Percentiles rank a stretch among this genome's conserved stretches.
Evolutionary conservation across 805 yeast genomes (phyloP).

Genomic region (Isabelozyma pseudorhagii): DNA sequence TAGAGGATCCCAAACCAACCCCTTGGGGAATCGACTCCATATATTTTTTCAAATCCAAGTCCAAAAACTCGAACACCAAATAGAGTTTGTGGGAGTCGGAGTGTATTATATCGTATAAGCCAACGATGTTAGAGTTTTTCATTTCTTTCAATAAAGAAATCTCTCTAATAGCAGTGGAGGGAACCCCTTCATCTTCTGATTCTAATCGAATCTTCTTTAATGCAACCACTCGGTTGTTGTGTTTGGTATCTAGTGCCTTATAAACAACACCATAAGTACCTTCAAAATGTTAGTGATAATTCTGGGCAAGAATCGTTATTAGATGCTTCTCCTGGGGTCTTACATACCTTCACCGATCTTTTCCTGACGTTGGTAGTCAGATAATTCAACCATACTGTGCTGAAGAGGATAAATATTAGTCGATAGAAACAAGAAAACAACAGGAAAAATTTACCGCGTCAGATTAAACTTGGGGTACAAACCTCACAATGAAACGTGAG

Average conservation of each 20-base stretch:
- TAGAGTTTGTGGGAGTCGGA: constrained; percentile 90
- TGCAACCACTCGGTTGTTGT: constrained; percentile 93
- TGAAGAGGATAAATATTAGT: neutral
- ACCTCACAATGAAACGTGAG: neutral
- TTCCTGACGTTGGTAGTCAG: constrained; percentile 90
- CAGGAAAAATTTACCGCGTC: neutral
- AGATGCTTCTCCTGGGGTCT: neutral
- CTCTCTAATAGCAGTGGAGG: constrained; percentile 96
- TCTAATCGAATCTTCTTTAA: constrained; percentile 92
- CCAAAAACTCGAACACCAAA: constrained; percentile 89
- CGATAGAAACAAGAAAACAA: neutral
- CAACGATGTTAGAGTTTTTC: constrained; percentile 89
- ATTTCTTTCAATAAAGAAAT: constrained; percentile 91
- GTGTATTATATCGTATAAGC: constrained; percentile 90
- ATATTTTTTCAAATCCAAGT: constrained; percentile 90
- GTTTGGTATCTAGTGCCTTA: constrained; percentile 86
- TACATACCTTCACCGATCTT: constrained; percentile 90
- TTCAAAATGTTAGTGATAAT: constrained; percentile 6
- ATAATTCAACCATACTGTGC: constrained; percentile 72
- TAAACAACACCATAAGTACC: constrained; percentile 98
- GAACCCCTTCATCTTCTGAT: constrained; percentile 97
- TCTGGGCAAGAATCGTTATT: too few relatives aligned
- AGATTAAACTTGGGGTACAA: neutral
- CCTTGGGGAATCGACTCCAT: constrained; percentile 95
- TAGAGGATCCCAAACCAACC: constrained; percentile 81